These are phyloP conservation scores for Curvularia sp. DNA, from an alignment of 2,329 filamentous ascomycete species.

Conservation along the genomic window DNA sequence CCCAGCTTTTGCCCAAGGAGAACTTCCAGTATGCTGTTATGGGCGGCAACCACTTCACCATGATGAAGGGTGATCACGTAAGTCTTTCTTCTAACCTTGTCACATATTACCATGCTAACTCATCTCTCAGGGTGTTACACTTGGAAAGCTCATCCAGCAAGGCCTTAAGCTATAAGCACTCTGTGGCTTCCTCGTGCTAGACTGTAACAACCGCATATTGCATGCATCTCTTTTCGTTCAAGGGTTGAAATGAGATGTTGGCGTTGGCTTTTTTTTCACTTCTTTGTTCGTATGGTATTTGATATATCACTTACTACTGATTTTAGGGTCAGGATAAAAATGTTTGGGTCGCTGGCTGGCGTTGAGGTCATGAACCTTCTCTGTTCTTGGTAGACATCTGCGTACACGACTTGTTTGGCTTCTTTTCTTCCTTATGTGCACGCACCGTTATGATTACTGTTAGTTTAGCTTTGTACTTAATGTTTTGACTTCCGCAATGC, in stretches of 20 bases:
- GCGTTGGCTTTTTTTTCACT: conserved; percentile 29
- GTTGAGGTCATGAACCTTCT: conserved; percentile 3
- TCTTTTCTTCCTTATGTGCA: conserved; percentile 13
- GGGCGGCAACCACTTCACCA: conserved; percentile 76
- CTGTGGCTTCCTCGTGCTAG: conserved; percentile 9
- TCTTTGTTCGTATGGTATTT: conserved; percentile 21
- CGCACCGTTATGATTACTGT: conserved; percentile 13
- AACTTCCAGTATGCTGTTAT: conserved; percentile 71
- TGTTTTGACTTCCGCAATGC: conserved; percentile 23
- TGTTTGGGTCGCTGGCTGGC: conserved; percentile 4
- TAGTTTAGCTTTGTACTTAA: conserved; percentile 15
- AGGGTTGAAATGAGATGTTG: conserved; percentile 44
- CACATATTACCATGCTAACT: conserved; percentile 33
- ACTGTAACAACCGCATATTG: conserved; percentile 25
- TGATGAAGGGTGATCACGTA: conserved; percentile 71
- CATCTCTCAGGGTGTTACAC: conserved; percentile 43
- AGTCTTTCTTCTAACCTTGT: conserved; percentile 28
- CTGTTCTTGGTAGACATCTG: conserved; percentile 8
- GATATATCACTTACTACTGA: conserved; percentile 10
- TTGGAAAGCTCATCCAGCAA: conserved; percentile 55
- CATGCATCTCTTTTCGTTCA: conserved; percentile 45
- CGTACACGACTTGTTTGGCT: conserved; percentile 10
- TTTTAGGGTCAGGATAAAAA: background rate
- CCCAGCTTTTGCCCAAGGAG: conserved; percentile 66
- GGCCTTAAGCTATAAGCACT: conserved; percentile 47